phyloP scores from a whole-genome alignment of 257 asterid genomes.

The Solanum virginianum region DNA sequence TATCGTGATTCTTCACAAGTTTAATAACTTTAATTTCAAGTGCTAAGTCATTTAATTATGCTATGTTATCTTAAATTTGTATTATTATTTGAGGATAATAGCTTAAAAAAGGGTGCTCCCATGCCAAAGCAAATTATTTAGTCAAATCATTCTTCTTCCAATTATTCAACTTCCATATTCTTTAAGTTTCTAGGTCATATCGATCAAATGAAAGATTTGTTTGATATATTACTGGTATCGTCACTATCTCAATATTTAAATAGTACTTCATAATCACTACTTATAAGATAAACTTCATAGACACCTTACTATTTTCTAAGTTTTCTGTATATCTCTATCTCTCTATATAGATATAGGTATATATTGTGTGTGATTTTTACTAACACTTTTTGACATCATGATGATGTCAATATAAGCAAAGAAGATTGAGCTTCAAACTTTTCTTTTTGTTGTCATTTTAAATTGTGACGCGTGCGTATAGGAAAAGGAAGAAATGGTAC shows the following conservation, averaged over 20 bases:
- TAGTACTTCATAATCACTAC: too few relatives aligned
- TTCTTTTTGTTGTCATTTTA: not conserved
- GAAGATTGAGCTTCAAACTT: not conserved
- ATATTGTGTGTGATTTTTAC: not conserved
- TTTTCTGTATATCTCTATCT: not conserved
- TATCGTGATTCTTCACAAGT: not conserved
- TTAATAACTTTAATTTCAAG: not conserved
- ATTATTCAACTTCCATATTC: too few relatives aligned
- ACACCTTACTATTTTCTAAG: too few relatives aligned
- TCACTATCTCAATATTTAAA: too few relatives aligned
- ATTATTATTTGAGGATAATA: not conserved
- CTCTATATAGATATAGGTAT: not conserved
- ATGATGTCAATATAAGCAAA: not conserved
- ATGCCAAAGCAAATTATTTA: too few relatives aligned
- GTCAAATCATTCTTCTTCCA: too few relatives aligned
- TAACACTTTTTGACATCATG: not conserved
- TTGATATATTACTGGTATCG: too few relatives aligned
- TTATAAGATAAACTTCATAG: too few relatives aligned
- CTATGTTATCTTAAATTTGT: not conserved
- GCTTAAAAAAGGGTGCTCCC: too few relatives aligned
- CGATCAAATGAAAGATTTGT: too few relatives aligned
- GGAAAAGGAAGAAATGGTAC: not conserved
- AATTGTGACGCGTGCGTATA: not conserved
- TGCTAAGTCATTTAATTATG: not conserved
- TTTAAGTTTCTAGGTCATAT: too few relatives aligned